Evolutionary conservation across 2,329 filamentous ascomycete species (phyloP), one percentile per base, ranked within the genome.

Genomic region (Fusarium coicis): DNA sequence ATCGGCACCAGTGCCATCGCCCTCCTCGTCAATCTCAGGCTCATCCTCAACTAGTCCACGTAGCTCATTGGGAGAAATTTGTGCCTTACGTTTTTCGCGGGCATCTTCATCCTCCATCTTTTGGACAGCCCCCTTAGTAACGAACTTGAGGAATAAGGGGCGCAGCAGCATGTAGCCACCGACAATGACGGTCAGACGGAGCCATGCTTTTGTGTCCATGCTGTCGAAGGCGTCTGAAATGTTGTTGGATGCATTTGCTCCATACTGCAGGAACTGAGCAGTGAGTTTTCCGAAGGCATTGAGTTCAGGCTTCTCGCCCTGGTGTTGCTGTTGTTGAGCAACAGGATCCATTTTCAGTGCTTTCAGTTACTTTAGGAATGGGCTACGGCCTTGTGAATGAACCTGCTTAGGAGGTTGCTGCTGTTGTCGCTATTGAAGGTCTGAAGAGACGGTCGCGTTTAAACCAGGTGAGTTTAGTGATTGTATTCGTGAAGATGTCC

Each of bases 141-240:
- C 90, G 42, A 90, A 82, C 78, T 92, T 92, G 77, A 95, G 86
- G 57, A 95, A 81, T 80, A 94, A 94, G 0, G 93, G 93, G 2
- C 94, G 90, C 30, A 94, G 77, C 58, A 96, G 87, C 72, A 91
- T 79, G 84, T 96, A 97, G 62, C 89, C 91, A 77, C 93, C 89
- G 26, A 94, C 88, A 69, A 94, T 88, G 74, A 90, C 87, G 74
- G 94, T 82, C 65, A 96, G 86, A 53, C 93, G 92, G 76, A 96
- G 87, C 85, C 87, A 90, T 46, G 87, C 83, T 74, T 89, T 82
- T 16, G 80, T 77, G 3, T 85, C 84, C 85, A 91, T 86, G 69
- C 81, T 83, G 70, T 82, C 81, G 72, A 91, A 85, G 30, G 86
- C 84, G 37, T 82, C 77, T 60, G 81, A 77, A 23, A 90, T 60